Conservation (phyloP, 2,329 filamentous ascomycete species). For the Calycina herbarum region DNA sequence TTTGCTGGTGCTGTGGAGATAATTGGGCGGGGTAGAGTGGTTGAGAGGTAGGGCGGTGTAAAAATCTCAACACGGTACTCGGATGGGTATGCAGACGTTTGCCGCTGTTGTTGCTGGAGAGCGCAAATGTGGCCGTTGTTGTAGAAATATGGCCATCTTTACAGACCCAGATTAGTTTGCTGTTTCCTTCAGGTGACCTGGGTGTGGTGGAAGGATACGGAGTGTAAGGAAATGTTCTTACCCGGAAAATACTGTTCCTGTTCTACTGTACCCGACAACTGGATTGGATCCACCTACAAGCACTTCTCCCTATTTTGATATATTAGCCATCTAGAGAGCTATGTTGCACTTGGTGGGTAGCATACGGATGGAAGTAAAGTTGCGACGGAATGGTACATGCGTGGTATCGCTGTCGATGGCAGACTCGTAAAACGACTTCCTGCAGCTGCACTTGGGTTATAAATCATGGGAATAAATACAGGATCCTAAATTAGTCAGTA, state of each 20-base stretch:
- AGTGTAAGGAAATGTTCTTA: no score
- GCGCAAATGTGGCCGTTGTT: not conserved
- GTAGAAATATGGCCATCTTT: not conserved
- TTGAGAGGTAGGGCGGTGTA: slow-evolving; percentile 1
- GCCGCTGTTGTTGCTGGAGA: slow-evolving; percentile 2
- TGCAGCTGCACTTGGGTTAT: not conserved
- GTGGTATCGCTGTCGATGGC: not conserved
- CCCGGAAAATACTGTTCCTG: not conserved
- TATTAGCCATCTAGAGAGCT: not conserved
- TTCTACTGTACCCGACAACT: not conserved
- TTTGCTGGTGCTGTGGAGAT: not conserved
- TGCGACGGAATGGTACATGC: slow-evolving; percentile 4
- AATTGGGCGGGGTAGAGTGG: not conserved
- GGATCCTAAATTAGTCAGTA: not conserved
- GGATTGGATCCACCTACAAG: slow-evolving; percentile 4
- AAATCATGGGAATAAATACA: not conserved
- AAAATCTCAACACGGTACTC: slow-evolving; percentile 7
- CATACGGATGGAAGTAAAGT: not conserved
- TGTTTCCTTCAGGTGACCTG: no score
- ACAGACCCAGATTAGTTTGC: no score
- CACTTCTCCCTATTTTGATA: not conserved
- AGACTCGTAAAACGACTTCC: slow-evolving; percentile 2
- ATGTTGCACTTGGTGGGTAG: not conserved
- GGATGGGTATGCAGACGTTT: not conserved
- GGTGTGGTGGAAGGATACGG: no score